Conservation (phyloP, 306 rosid species). For the Ormosia semicastrata region DNA sequence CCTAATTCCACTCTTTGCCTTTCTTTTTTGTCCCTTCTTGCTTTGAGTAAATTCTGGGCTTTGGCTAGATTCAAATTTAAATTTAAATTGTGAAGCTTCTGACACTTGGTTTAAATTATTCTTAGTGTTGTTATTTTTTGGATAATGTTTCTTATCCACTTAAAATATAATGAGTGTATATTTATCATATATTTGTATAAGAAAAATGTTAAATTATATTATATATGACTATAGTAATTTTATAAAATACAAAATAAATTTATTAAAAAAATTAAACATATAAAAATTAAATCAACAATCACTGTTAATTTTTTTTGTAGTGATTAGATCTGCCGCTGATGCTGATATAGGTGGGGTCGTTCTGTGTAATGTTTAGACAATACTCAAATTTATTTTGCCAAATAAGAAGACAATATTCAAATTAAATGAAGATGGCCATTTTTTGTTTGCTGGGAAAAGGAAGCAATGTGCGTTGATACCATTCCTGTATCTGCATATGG, state of each 20-base stretch:
- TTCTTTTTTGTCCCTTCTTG: constrained; percentile 3
- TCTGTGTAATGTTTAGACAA: neutral
- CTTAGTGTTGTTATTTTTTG: neutral
- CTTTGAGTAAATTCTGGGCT: neutral
- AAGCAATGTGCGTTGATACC: neutral
- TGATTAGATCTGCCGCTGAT: constrained; percentile 19
- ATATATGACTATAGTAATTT: too few relatives aligned
- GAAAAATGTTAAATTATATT: too few relatives aligned
- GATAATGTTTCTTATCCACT: too few relatives aligned
- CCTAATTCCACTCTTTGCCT: constrained; percentile 11
- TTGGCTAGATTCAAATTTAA: constrained; percentile 11
- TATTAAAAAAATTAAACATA: too few relatives aligned
- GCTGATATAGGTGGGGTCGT: constrained; percentile 15
- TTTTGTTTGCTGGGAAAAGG: neutral
- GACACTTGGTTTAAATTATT: constrained; percentile 25
- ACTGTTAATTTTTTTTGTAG: too few relatives aligned
- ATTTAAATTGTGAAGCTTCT: constrained; percentile 21
- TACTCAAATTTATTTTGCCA: neutral
- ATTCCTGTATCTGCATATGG: neutral
- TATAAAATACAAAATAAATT: too few relatives aligned
- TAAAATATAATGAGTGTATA: too few relatives aligned
- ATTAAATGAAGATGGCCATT: neutral
- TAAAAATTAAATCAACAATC: too few relatives aligned
- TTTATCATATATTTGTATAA: too few relatives aligned
- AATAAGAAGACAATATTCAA: neutral